Percentiles rank a stretch among this genome's conserved stretches.
Evolutionary conservation across 768 basidiomycete genomes (phyloP).

Genomic region (Suillus cothurnatus): DNA sequence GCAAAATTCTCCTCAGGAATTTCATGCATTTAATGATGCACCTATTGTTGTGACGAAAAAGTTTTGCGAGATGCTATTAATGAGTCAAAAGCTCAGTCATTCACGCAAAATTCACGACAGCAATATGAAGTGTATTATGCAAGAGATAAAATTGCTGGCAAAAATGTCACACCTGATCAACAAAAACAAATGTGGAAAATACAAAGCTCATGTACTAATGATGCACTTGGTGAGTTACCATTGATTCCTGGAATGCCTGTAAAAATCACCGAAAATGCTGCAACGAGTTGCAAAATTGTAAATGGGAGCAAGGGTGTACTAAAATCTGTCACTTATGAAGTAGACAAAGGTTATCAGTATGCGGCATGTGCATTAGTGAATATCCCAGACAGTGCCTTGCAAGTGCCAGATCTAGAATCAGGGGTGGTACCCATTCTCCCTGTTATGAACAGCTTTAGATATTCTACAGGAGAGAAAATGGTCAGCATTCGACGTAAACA

Average conservation of each 20-base stretch:
- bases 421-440: neutral
- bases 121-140: neutral
- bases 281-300: neutral
- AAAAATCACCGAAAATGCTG: neutral
- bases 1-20: accelerated
- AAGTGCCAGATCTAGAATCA: accelerated
- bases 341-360: too few species aligned
- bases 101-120: accelerated
- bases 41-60: neutral
- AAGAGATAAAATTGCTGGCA: neutral
- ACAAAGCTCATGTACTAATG: neutral
- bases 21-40: neutral
- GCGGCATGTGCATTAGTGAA: too few species aligned
- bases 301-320: neutral
- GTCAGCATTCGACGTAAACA: neutral
- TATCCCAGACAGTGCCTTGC: neutral
- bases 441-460: accelerated
- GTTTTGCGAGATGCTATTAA: neutral
- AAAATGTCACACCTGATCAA: neutral
- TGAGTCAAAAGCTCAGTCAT: neutral
- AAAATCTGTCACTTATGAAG: neutral
- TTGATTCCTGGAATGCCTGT: neutral
- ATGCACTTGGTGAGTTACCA: neutral
- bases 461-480: neutral
- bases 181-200: neutral